These are phyloP conservation scores for Ogataea naganishii DNA, from an alignment of 805 yeast genomes.

Conservation along the genomic window DNA sequence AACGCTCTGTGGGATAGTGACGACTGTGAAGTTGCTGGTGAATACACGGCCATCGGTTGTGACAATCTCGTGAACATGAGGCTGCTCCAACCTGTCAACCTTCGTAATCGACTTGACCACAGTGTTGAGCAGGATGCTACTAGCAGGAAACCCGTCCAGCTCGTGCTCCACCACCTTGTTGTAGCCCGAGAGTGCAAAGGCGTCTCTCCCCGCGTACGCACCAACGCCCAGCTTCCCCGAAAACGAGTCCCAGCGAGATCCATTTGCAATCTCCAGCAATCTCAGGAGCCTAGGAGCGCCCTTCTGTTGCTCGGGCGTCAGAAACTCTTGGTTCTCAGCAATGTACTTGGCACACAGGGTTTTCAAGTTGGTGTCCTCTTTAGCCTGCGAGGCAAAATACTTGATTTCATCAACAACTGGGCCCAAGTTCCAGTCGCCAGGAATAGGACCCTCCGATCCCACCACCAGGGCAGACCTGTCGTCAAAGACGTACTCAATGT, in stretches of 20 bases:
- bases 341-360: conserved; percentile 17
- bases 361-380: conserved; percentile 16
- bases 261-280: conserved; percentile 20
- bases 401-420: conserved; percentile 25
- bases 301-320: conserved; percentile 17
- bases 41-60: conserved; percentile 11
- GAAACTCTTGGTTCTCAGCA: conserved; percentile 7
- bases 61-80: conserved; percentile 7
- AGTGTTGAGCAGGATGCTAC: conserved; percentile 11
- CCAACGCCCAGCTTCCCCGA: conserved; percentile 17
- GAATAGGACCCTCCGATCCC: conserved; percentile 17
- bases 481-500: conserved; percentile 18
- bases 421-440: conserved; percentile 21
- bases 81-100: conserved; percentile 3
- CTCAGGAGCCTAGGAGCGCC: conserved; percentile 21
- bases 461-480: conserved; percentile 25
- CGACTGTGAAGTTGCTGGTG: conserved; percentile 29
- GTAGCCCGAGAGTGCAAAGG: conserved; percentile 20
- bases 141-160: conserved; percentile 15
- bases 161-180: conserved; percentile 19
- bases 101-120: conserved; percentile 22
- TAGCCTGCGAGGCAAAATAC: conserved; percentile 21
- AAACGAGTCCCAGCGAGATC: conserved; percentile 21
- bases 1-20: conserved; percentile 42
- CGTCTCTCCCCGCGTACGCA: conserved; percentile 23